A percentile compares a stretch with the other conserved stretches of the same genome.
These are phyloP conservation scores for Taiozyma sp. DNA, from an alignment of 1,139 yeast genomes.

Conservation along the genomic window DNA sequence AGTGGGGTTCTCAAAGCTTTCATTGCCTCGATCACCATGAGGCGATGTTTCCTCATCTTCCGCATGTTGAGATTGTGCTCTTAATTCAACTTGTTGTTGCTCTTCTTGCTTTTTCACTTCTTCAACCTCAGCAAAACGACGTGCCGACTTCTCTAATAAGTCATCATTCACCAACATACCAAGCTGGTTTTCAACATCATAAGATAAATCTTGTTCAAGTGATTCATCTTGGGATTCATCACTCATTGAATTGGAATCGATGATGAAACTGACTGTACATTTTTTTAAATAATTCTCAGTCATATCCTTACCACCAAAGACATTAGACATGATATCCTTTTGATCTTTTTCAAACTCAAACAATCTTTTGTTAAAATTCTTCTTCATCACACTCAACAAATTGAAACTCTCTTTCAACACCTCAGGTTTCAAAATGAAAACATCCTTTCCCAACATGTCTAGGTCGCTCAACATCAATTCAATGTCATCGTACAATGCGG, in stretches of 20 bases:
- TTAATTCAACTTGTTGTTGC: not conserved
- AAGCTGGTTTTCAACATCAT: conserved; percentile 16
- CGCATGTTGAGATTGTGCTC: not conserved
- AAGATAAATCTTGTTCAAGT: conserved; percentile 7
- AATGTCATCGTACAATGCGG: conserved; percentile 21
- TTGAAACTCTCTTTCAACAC: conserved; percentile 25
- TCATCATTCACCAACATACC: conserved; percentile 15
- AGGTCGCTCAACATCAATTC: conserved; percentile 23
- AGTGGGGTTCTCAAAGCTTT: not conserved
- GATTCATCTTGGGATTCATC: conserved; percentile 7
- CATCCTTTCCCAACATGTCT: conserved; percentile 17
- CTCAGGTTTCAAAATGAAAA: conserved; percentile 23
- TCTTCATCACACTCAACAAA: conserved; percentile 21
- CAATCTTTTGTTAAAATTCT: conserved; percentile 18
- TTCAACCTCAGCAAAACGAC: conserved; percentile 11
- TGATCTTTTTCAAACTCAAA: conserved; percentile 22
- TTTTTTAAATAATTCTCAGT: conserved; percentile 26
- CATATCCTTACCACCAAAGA: conserved; percentile 27
- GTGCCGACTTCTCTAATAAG: conserved; percentile 10
- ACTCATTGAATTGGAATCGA: conserved; percentile 13
- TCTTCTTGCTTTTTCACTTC: conserved; percentile 1
- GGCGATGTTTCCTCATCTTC: not conserved
- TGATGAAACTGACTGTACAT: conserved; percentile 24
- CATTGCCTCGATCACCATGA: not conserved
- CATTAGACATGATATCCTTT: conserved; percentile 25